Evolutionary conservation across 2,329 filamentous ascomycete species (phyloP).

Genomic region (Aspergillus quadricinctus): DNA sequence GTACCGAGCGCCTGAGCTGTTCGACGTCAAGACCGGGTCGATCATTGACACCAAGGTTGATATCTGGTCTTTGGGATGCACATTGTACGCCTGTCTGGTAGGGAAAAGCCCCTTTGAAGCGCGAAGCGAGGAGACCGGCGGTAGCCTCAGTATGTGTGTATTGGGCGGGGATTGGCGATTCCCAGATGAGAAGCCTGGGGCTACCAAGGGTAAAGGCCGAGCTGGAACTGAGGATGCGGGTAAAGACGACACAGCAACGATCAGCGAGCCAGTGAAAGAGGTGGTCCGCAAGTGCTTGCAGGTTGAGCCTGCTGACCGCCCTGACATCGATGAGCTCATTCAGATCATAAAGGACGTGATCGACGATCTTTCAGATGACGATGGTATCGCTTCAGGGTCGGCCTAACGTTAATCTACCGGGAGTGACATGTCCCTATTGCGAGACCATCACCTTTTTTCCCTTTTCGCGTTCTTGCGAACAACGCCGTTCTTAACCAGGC

Average conservation of each 20-base stretch:
- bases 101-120: slow-evolving; percentile 97
- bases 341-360: slow-evolving; percentile 71
- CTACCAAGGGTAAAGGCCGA: slow-evolving; percentile 56
- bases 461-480: neutral
- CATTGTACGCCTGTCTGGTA: slow-evolving; percentile 93
- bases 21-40: slow-evolving; percentile 91
- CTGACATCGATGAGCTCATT: slow-evolving; percentile 82
- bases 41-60: slow-evolving; percentile 95
- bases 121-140: slow-evolving; percentile 91
- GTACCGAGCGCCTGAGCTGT: slow-evolving; percentile 94
- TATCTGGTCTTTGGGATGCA: slow-evolving; percentile 96
- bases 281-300: slow-evolving; percentile 80
- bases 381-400: slow-evolving; percentile 25
- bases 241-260: slow-evolving; percentile 48
- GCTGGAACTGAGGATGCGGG: slow-evolving; percentile 23
- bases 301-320: slow-evolving; percentile 82
- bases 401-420: slow-evolving; percentile 6
- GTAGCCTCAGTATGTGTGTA: slow-evolving; percentile 86
- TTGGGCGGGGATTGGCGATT: slow-evolving; percentile 94
- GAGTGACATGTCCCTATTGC: neutral
- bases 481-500: neutral
- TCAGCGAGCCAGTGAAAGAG: slow-evolving; percentile 79
- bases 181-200: slow-evolving; percentile 71
- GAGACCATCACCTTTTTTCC: neutral
- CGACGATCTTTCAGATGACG: slow-evolving; percentile 62